A percentile compares a stretch with the other conserved stretches of the same genome.
Evolutionary conservation across 2,329 filamentous ascomycete genomes (phyloP).

Genomic region (Stachybotrys echinatus): DNA sequence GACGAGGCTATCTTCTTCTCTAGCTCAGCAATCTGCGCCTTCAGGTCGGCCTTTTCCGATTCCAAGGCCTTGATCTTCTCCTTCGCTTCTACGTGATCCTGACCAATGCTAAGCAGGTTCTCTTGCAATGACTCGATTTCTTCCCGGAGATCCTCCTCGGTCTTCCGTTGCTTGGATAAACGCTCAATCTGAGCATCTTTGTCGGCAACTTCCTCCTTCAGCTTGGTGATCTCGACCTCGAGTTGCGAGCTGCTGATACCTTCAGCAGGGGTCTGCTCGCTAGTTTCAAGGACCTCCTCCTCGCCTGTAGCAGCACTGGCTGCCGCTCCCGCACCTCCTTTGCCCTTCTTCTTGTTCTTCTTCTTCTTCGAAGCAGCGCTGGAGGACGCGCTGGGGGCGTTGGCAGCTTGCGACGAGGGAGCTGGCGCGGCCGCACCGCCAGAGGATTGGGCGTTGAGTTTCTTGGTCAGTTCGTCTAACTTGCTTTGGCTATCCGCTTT

Average conservation of each 20-base stretch:
- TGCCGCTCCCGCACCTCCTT: conserved; percentile 50
- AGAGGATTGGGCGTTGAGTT: conserved; percentile 28
- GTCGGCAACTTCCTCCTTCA: conserved; percentile 49
- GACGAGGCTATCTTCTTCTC: conserved; percentile 61
- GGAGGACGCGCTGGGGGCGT: conserved; percentile 13
- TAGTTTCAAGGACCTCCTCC: conserved; percentile 31
- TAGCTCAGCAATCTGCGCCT: conserved; percentile 56
- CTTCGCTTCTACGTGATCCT: conserved; percentile 80
- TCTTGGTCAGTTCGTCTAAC: conserved; percentile 35
- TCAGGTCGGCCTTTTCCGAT: conserved; percentile 61
- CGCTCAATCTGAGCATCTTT: conserved; percentile 71
- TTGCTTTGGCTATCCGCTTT: conserved; percentile 23
- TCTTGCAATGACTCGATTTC: conserved; percentile 83
- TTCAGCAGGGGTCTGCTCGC: conserved; percentile 25
- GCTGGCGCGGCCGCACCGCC: conserved; percentile 13
- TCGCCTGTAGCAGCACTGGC: conserved; percentile 21
- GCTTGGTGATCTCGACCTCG: conserved; percentile 41
- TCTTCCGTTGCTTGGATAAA: conserved; percentile 64
- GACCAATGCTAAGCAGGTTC: conserved; percentile 71
- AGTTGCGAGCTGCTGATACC: conserved; percentile 29
- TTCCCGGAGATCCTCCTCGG: conserved; percentile 73
- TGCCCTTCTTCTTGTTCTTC: conserved; percentile 90
- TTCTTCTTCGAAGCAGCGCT: conserved; percentile 44
- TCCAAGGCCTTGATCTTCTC: conserved; percentile 68
- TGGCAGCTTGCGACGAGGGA: conserved; percentile 17